phyloP scores from a whole-genome alignment of 495 filamentous ascomycete species.

The Podospora didyma region DNA sequence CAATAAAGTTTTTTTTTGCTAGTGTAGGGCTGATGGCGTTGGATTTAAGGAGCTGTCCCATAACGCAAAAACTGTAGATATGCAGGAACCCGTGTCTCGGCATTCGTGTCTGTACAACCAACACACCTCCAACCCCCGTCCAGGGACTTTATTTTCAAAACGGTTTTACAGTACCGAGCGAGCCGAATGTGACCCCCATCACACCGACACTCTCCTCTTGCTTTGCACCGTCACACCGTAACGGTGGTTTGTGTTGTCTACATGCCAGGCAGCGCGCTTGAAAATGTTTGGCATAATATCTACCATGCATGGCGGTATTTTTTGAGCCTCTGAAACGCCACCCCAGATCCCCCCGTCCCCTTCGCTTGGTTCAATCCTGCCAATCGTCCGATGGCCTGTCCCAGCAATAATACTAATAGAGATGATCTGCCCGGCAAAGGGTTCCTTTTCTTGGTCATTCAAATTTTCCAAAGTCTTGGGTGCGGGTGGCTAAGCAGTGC shows the following conservation, averaged over 20 bases:
- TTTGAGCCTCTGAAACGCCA: no score
- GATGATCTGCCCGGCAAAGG: neutral
- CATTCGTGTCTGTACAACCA: neutral
- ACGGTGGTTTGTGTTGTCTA: no score
- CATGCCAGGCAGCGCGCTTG: no score
- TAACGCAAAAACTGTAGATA: neutral
- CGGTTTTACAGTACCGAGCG: neutral
- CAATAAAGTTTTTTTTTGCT: neutral
- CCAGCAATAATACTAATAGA: neutral
- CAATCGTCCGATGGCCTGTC: neutral
- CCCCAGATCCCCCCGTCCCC: no score
- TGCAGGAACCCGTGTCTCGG: neutral
- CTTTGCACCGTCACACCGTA: no score
- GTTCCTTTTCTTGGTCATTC: neutral
- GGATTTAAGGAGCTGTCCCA: neutral
- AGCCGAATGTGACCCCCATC: no score
- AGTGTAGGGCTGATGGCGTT: neutral
- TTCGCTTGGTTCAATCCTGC: neutral
- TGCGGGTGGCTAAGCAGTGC: neutral
- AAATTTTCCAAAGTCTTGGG: neutral
- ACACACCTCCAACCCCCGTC: neutral
- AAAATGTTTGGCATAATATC: no score
- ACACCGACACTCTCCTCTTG: no score
- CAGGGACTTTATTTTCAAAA: neutral
- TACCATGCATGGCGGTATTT: no score